These are phyloP conservation scores for Phallus indusiatus DNA, from an alignment of 768 basidiomycete genomes.

Conservation along the genomic window DNA sequence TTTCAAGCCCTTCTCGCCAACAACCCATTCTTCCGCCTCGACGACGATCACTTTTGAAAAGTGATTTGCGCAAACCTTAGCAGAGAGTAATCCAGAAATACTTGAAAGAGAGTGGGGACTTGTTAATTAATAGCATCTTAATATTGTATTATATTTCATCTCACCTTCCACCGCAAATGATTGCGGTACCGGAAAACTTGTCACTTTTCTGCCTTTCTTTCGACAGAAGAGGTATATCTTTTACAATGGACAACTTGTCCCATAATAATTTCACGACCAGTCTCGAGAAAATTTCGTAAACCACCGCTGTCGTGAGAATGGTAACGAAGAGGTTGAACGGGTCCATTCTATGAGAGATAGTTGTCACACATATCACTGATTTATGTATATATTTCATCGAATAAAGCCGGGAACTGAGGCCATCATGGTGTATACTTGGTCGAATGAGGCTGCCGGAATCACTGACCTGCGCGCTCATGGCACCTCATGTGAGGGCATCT, in stretches of 20 bases:
- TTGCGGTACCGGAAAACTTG: slow-evolving; percentile 16
- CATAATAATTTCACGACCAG: not conserved
- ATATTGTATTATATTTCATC: no score
- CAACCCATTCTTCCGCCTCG: slow-evolving; percentile 9
- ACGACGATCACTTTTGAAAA: slow-evolving; percentile 6
- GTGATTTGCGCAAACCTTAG: slow-evolving; percentile 4
- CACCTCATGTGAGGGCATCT: no score
- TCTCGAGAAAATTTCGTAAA: no score
- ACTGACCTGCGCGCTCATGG: no score
- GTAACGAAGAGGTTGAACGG: no score
- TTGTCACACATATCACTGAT: no score
- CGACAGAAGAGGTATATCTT: not conserved
- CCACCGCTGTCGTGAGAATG: no score
- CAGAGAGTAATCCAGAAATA: slow-evolving; percentile 4
- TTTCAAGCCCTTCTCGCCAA: slow-evolving; percentile 8
- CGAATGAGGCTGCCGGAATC: no score
- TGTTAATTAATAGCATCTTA: not conserved
- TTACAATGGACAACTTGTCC: not conserved
- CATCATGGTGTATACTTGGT: no score
- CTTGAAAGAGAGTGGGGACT: slow-evolving; percentile 8
- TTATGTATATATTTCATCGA: no score
- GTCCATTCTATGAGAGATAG: no score
- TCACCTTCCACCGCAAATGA: slow-evolving; percentile 21
- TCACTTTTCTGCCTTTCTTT: not conserved
- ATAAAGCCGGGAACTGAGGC: no score